Percentiles rank a stretch among this genome's conserved stretches.
phyloP scores from a whole-genome alignment of 805 yeast genomes.

The Kodamaea sagamina region DNA sequence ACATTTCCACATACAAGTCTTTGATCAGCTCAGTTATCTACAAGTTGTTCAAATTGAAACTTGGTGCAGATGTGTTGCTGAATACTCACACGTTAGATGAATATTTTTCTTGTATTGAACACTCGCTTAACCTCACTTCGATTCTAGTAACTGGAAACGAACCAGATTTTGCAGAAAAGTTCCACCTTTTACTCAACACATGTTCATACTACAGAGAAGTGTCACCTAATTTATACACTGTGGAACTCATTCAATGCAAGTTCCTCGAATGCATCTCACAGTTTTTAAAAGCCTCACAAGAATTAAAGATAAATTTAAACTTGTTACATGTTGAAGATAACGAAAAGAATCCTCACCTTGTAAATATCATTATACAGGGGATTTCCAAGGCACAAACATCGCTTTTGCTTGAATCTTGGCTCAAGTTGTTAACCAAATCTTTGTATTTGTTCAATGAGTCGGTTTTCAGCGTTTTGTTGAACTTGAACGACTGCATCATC shows the following conservation, averaged over 20 bases:
- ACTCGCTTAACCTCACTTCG: slow-evolving; percentile 44
- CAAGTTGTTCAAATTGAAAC: slow-evolving; percentile 43
- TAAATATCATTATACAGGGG: slow-evolving; percentile 53
- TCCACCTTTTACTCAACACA: slow-evolving; percentile 41
- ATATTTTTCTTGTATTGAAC: slow-evolving; percentile 33
- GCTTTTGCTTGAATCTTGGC: slow-evolving; percentile 48
- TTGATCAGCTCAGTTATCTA: slow-evolving; percentile 48
- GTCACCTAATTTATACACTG: slow-evolving; percentile 14
- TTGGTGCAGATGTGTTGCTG: slow-evolving; percentile 22
- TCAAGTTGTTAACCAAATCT: slow-evolving; percentile 51
- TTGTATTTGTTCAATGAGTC: slow-evolving; percentile 52
- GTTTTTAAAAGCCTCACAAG: slow-evolving; percentile 33
- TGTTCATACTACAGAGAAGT: slow-evolving; percentile 28
- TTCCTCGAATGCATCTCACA: slow-evolving; percentile 31
- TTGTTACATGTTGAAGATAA: slow-evolving; percentile 34
- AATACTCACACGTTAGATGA: slow-evolving; percentile 19
- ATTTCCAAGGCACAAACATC: slow-evolving; percentile 47
- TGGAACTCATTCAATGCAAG: slow-evolving; percentile 32
- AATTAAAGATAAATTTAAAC: slow-evolving; percentile 27
- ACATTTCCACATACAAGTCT: slow-evolving; percentile 61
- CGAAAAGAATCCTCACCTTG: slow-evolving; percentile 30
- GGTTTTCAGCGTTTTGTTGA: slow-evolving; percentile 56
- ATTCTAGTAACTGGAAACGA: slow-evolving; percentile 48
- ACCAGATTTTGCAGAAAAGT: slow-evolving; percentile 46
- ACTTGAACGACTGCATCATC: slow-evolving; percentile 53